Conservation (phyloP, 148 eudicot genomes). For the Fagopyrum homotropicum region DNA sequence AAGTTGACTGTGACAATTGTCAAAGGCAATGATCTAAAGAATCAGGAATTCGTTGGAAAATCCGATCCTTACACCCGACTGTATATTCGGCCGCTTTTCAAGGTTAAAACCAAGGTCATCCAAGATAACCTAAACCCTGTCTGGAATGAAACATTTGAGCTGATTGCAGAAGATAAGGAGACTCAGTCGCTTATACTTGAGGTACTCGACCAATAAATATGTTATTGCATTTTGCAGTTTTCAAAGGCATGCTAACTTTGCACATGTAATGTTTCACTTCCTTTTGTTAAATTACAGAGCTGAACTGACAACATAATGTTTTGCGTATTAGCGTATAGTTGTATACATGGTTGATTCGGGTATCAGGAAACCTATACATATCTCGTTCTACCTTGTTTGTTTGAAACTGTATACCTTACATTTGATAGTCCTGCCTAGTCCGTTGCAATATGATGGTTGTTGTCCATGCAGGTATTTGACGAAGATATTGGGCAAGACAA, state of each 20-base stretch:
- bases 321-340: too few relatives aligned
- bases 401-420: background rate
- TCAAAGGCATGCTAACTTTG: background rate
- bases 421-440: background rate
- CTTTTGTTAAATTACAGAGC: background rate
- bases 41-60: slow-evolving; percentile 89
- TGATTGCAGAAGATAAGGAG: slow-evolving; percentile 94
- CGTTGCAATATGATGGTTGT: background rate
- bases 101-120: slow-evolving; percentile 74
- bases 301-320: background rate
- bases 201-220: slow-evolving; percentile 30
- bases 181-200: slow-evolving; percentile 74
- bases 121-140: slow-evolving; percentile 85
- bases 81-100: slow-evolving; percentile 69
- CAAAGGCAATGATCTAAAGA: slow-evolving; percentile 80
- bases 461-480: slow-evolving; percentile 66
- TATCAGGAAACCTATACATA: background rate
- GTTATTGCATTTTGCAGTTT: background rate
- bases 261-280: background rate
- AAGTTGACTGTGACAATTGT: slow-evolving; percentile 66
- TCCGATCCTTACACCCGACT: slow-evolving; percentile 85
- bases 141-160: slow-evolving; percentile 82
- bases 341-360: background rate
- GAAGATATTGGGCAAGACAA: slow-evolving; percentile 89
- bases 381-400: background rate